Conservation (phyloP, 106 monocot genomes). For the Alisma plantagoaquatica region DNA sequence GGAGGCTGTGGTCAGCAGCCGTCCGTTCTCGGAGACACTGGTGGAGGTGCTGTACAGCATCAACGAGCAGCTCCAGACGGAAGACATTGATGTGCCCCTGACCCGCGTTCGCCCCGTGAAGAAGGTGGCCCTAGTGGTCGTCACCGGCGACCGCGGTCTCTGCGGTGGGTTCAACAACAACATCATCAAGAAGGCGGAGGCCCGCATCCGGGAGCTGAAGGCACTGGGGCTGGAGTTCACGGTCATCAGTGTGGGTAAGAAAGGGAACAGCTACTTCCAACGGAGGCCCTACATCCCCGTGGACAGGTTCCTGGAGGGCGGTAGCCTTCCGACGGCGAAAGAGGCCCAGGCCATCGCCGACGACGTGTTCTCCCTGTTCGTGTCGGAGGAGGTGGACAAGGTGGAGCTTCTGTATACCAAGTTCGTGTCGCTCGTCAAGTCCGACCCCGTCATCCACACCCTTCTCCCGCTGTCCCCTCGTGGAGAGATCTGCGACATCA, state of each 20-base stretch:
- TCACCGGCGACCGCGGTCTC: slow-evolving; percentile 89
- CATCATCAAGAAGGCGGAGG: slow-evolving; percentile 77
- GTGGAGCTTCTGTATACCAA: slow-evolving; percentile 96
- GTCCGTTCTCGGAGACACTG: slow-evolving; percentile 93
- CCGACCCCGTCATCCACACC: slow-evolving; percentile 93
- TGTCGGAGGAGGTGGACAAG: slow-evolving; percentile 87
- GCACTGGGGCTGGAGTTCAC: slow-evolving; percentile 50
- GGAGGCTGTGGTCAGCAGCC: slow-evolving; percentile 78
- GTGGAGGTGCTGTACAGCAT: slow-evolving; percentile 93
- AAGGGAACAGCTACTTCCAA: slow-evolving; percentile 64
- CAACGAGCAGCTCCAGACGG: slow-evolving; percentile 84
- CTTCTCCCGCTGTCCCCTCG: slow-evolving; percentile 85
- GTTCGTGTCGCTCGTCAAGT: slow-evolving; percentile 82
- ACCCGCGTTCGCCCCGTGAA: slow-evolving; percentile 65
- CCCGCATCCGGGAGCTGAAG: slow-evolving; percentile 49
- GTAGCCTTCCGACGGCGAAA: slow-evolving; percentile 66
- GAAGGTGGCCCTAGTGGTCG: slow-evolving; percentile 85
- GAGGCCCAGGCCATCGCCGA: slow-evolving; percentile 91
- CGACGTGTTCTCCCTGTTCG: slow-evolving; percentile 85
- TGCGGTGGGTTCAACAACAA: slow-evolving; percentile 84
- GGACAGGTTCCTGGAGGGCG: slow-evolving; percentile 59
- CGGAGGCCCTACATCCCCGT: slow-evolving; percentile 78
- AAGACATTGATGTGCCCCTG: slow-evolving; percentile 80
- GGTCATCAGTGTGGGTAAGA: slow-evolving; percentile 79
- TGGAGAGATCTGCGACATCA: slow-evolving; percentile 92